Base-by-base conservation (phyloP, 1,139 yeast genomes). In the Candida tetrigidarum region DNA sequence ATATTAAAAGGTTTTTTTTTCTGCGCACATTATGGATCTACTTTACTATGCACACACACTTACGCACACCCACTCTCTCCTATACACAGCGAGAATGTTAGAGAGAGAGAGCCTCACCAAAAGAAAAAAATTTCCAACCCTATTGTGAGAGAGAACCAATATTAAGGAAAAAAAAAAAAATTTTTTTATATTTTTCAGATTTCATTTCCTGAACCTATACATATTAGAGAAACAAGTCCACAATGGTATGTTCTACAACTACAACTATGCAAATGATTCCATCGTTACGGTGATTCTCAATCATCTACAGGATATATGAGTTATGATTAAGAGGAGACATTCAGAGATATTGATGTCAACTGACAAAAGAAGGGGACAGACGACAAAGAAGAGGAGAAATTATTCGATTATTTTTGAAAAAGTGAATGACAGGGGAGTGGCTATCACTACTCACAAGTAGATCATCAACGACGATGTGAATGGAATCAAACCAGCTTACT, bases 171-270 rank as follows among this genome's bases (percentile, higher is more conserved):
- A 35, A 15, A 16, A 26, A 27, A 19, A 37, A 37, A 37, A 26
- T 27, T 34, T 34, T 34, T 34, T 12, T 22, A 34, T 22, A 34
- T 22, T 34, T 37, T 37, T 27, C 39, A 37, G 23, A 26, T 20
- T 19, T 27, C 27, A 16, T 37, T 20, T 37, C 14, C n/a, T 26
- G 30, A 37, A 20, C 7, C 16, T 19, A 30, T 28, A 38, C 36
- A 29, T 38, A 28, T 19, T 37, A 38, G 35, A 37, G 34, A 38
- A 29, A 38, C 41, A 38, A 38, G 41, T 38, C 36, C 29, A 29
- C 41, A 38, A 37, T 38, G 41, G 41, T 38, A 38, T 38, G 41
- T 37, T 37, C 32, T 23, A 26, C 8, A 11, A 25, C 29, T 14
- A 25, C 19, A 14, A 34, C 22, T 12, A 15, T 25, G 28, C 5